Percentiles rank a stretch among this genome's conserved stretches.
phyloP scores from a whole-genome alignment of 1,139 yeast genomes.

The Magnusiomyces paraingens region DNA sequence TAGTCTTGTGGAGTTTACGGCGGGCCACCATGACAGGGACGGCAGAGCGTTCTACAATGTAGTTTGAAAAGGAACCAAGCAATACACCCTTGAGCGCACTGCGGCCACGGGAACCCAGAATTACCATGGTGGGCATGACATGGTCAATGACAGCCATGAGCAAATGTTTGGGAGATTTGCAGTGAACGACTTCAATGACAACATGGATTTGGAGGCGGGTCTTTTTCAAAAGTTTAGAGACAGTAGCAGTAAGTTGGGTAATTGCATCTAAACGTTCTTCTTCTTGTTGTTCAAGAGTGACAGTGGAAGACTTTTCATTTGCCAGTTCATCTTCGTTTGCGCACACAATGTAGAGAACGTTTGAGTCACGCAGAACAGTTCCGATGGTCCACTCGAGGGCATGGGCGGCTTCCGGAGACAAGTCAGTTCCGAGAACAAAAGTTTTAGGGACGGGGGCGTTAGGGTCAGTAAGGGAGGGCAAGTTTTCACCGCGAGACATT shows the following conservation, averaged over 20 bases:
- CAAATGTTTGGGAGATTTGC: constrained; percentile 82
- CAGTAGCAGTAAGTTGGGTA: constrained; percentile 53
- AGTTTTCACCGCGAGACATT: constrained; percentile 57
- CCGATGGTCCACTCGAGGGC: constrained; percentile 91
- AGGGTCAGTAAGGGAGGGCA: constrained; percentile 45
- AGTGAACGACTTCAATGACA: constrained; percentile 70
- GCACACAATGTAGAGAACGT: constrained; percentile 72
- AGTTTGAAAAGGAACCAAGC: constrained; percentile 69
- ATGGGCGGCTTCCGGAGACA: constrained; percentile 77
- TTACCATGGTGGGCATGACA: constrained; percentile 73
- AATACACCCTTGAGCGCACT: constrained; percentile 70
- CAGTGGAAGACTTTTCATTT: constrained; percentile 24
- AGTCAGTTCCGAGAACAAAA: constrained; percentile 71
- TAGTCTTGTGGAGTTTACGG: constrained; percentile 69
- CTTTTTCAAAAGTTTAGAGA: constrained; percentile 52
- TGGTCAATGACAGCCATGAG: constrained; percentile 78
- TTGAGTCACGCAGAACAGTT: constrained; percentile 76
- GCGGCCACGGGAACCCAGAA: constrained; percentile 76
- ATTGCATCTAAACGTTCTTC: constrained; percentile 49
- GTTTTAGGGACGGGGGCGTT: constrained; percentile 55
- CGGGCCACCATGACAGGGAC: constrained; percentile 92
- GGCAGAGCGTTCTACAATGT: constrained; percentile 66
- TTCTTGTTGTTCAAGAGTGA: constrained; percentile 36
- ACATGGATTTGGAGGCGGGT: constrained; percentile 75
- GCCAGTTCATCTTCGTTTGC: constrained; percentile 63